Conservation (phyloP, 2,329 filamentous ascomycete genomes). For the Sclerotiophoma versabilis region DNA sequence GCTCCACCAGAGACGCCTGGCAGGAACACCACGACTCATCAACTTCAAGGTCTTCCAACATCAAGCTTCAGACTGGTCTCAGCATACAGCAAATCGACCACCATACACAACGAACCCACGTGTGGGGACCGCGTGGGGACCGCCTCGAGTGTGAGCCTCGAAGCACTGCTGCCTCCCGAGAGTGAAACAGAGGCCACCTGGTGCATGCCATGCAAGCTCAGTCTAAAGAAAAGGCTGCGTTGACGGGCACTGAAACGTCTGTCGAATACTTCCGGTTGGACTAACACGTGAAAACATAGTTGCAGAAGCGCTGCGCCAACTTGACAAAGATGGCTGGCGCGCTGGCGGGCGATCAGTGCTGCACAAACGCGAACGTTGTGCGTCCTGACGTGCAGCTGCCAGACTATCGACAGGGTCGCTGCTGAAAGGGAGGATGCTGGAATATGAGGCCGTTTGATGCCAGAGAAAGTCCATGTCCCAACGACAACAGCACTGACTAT, state of each 20-base stretch:
- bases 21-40: conserved; percentile 1
- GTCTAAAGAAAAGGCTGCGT: background rate
- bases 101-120: background rate
- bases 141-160: background rate
- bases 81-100: background rate
- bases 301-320: conserved; percentile 3
- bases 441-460: background rate
- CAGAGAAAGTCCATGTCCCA: background rate
- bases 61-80: background rate
- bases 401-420: background rate
- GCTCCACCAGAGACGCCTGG: background rate
- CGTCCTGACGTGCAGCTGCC: conserved; percentile 15
- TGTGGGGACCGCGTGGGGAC: conserved; percentile 1
- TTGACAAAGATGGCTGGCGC: conserved; percentile 11
- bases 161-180: conserved; percentile 5
- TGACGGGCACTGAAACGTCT: background rate
- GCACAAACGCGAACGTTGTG: conserved; percentile 14
- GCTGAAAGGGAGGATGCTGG: background rate
- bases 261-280: background rate
- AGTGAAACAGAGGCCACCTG: conserved; percentile 5
- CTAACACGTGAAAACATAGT: conserved; percentile 3
- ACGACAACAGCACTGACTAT: background rate
- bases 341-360: conserved; percentile 11
- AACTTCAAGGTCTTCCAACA: background rate
- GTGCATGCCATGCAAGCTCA: background rate